These are phyloP conservation scores for Solanum habrochaites DNA, from an alignment of 257 asterid species.

Conservation along the genomic window DNA sequence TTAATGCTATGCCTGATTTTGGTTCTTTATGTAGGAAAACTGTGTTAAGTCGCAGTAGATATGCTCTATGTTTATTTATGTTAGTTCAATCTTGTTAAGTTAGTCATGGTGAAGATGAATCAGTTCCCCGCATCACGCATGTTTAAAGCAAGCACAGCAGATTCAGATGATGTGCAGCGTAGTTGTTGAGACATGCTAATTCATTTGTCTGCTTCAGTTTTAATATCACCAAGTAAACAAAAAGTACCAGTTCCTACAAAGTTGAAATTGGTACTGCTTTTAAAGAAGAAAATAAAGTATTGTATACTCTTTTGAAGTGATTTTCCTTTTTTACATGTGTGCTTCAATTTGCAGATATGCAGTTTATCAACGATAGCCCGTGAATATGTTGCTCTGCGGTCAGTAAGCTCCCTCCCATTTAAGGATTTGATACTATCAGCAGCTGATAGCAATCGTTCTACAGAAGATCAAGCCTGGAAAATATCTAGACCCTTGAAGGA, in stretches of 20 bases:
- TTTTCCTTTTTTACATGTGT: neutral
- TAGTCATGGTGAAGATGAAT: neutral
- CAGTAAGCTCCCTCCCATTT: constrained; percentile 75
- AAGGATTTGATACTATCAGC: constrained; percentile 76
- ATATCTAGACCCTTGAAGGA: constrained; percentile 59
- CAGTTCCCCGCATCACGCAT: neutral
- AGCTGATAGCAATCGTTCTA: constrained; percentile 27
- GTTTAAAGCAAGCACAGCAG: neutral
- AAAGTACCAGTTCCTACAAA: neutral
- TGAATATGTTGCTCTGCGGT: constrained; percentile 79
- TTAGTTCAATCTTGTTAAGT: neutral
- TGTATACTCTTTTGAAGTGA: neutral
- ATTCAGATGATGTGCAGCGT: neutral
- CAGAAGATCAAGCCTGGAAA: constrained; percentile 84
- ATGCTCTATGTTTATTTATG: neutral
- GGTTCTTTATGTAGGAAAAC: neutral
- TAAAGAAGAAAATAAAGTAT: neutral
- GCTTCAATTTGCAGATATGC: constrained; percentile 48
- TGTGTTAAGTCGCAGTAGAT: neutral
- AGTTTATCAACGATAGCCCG: constrained; percentile 91
- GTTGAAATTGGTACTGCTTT: neutral
- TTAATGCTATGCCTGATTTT: neutral
- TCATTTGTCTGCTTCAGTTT: neutral
- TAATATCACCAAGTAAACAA: neutral
- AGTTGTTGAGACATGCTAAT: neutral